Evolutionary conservation across 1,284 basidiomycete genomes (phyloP).

Genomic region (Austroboletus sp.): DNA sequence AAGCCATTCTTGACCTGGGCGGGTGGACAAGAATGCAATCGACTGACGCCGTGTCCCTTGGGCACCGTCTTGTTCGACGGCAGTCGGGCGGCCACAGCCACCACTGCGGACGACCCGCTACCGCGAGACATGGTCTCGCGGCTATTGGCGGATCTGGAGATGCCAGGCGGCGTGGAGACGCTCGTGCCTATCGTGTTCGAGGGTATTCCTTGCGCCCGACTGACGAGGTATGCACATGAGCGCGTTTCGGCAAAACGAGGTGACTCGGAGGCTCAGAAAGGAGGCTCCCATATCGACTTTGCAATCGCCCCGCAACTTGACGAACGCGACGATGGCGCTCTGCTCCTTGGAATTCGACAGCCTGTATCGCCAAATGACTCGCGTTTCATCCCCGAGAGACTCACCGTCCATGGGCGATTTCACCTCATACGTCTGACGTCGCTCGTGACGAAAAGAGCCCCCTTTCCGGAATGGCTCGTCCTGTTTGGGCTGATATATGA

Average conservation of each 20-base stretch:
- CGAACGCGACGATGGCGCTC: background rate
- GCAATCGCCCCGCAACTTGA: too few relatives aligned
- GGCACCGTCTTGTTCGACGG: constrained; percentile 14
- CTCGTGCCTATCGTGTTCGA: constrained; percentile 14
- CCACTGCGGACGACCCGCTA: background rate
- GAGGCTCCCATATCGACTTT: too few relatives aligned
- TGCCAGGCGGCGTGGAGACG: constrained; percentile 3
- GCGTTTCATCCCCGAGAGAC: constrained; percentile 11
- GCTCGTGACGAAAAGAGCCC: background rate
- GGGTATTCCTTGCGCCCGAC: constrained; percentile 11
- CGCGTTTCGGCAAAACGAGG: too few relatives aligned
- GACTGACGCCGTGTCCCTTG: constrained; percentile 14
- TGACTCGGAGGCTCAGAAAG: too few relatives aligned
- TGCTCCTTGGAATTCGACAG: too few relatives aligned
- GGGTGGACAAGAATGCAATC: too few relatives aligned
- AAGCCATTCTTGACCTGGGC: too few relatives aligned
- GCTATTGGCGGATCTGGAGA: constrained; percentile 6
- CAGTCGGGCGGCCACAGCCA: background rate
- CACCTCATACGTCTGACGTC: constrained; percentile 18
- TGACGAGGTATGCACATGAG: constrained; percentile 14
- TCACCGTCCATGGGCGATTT: constrained; percentile 9
- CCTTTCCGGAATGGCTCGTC: constrained; percentile 27
- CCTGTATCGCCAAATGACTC: too few relatives aligned
- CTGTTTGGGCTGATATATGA: constrained; percentile 25
- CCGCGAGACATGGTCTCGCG: constrained; percentile 13